These are phyloP conservation scores for Pyrenophora seminiperda DNA, from an alignment of 2,329 filamentous ascomycete species.

Conservation along the genomic window DNA sequence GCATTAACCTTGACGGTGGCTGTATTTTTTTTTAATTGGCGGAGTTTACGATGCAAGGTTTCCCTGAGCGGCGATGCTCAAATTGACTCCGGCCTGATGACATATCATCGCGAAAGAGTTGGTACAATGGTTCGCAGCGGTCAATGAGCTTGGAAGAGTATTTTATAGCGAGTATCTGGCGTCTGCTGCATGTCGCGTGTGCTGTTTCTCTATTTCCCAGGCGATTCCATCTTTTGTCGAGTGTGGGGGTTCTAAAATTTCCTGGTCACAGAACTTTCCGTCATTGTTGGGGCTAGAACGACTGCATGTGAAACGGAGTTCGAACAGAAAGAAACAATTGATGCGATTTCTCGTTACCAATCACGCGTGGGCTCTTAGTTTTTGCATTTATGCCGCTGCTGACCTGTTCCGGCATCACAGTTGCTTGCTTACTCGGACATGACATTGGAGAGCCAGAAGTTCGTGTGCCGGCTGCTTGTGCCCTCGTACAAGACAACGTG, in stretches of 20 bases:
- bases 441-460: no score
- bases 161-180: slow-evolving; percentile 8
- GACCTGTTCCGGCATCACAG: not conserved
- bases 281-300: slow-evolving; percentile 26
- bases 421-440: not conserved
- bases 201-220: slow-evolving; percentile 1
- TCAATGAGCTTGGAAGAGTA: slow-evolving; percentile 4
- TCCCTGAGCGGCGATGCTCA: slow-evolving; percentile 17
- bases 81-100: slow-evolving; percentile 4
- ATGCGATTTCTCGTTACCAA: not conserved
- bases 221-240: slow-evolving; percentile 9
- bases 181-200: slow-evolving; percentile 8
- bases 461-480: slow-evolving; percentile 10
- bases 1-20: slow-evolving; percentile 49
- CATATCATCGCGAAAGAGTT: slow-evolving; percentile 10
- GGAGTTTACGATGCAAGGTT: slow-evolving; percentile 36
- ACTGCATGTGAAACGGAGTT: slow-evolving; percentile 37
- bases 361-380: not conserved
- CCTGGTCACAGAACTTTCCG: slow-evolving; percentile 15
- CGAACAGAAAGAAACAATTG: slow-evolving; percentile 33
- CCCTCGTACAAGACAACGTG: slow-evolving; percentile 31
- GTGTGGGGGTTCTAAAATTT: slow-evolving; percentile 15
- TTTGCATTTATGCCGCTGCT: not conserved
- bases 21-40: slow-evolving; percentile 43
- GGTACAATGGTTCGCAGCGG: slow-evolving; percentile 8